Base-by-base conservation (phyloP, 345 rosid species). In the Eutrema yunnanense region DNA sequence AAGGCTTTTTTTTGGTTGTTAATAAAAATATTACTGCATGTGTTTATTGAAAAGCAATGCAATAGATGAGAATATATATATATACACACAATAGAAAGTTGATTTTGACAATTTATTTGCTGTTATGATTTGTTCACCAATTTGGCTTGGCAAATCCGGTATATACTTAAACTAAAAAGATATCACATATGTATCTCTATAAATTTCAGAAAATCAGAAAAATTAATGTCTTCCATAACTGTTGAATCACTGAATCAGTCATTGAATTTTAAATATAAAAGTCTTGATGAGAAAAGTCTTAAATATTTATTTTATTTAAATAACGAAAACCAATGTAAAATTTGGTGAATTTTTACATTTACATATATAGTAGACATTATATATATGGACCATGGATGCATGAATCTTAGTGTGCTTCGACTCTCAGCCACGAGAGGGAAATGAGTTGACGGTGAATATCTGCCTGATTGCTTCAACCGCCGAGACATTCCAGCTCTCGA, bases 401-500 rank as follows among this genome's bases (percentile, higher is more conserved):
- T 62, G 33, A 51, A 53, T 44, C 10, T 33, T 19, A 54, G 34
- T 46, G 33, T n/a, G n/a, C n/a, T n/a, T n/a, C n/a, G n/a, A n/a
- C n/a, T n/a, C n/a, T 5, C 27, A 46, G 48, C 33, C n/a, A 54
- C 41, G 19, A 9, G 56, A 55, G 26, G 64, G 54, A 14, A 36
- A 65, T 64, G 67, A 49, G 46, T 33, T 75, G 69, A 75, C 67
- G 56, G 84, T 88, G 79, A 91, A 86, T 64, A 91, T 85, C 85
- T 94, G 97, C 62, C 79, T 81, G 57, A 91, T 46, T 53, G 96
- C 98, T 86, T 84, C 85, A 0, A 88, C 41, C 60, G 96, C 96
- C 44, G 97, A 81, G 43, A 86, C 84, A 73, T 82, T 72, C 97
- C 98, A 91, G 67, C 85, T 84, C 87, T 94, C 98, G 0, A 85